These are phyloP conservation scores for Hericium coralloides DNA, from an alignment of 768 basidiomycete genomes.

Conservation along the genomic window DNA sequence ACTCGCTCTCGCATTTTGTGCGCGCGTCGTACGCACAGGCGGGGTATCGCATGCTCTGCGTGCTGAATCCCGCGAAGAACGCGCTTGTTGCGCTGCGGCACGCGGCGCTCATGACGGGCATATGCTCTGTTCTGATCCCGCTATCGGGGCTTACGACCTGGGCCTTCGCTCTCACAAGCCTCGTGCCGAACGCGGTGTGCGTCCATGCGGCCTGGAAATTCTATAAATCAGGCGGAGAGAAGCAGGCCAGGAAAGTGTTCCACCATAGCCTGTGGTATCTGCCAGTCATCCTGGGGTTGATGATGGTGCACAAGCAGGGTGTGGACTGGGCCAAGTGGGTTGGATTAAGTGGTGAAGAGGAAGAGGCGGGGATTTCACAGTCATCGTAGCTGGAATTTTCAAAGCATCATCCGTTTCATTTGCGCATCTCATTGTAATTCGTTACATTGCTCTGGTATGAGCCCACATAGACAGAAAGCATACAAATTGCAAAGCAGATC, in stretches of 20 bases:
- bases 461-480: neutral
- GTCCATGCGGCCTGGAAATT: conserved; percentile 64
- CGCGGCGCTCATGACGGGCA: conserved; percentile 61
- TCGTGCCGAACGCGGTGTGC: conserved; percentile 69
- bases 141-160: conserved; percentile 91
- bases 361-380: neutral
- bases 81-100: conserved; percentile 82
- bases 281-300: conserved; percentile 79
- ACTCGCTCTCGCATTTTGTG: conserved; percentile 80
- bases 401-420: no score
- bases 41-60: conserved; percentile 89
- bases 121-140: conserved; percentile 75
- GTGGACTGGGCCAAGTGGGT: conserved; percentile 68
- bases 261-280: conserved; percentile 84
- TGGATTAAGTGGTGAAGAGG: conserved; percentile 22
- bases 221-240: conserved; percentile 63
- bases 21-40: conserved; percentile 86
- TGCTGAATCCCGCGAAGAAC: conserved; percentile 70
- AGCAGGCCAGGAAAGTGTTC: conserved; percentile 70
- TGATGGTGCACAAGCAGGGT: conserved; percentile 93
- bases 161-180: conserved; percentile 71
- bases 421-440: neutral
- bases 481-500: neutral
- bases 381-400: neutral
- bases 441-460: neutral